Evolutionary conservation across 768 basidiomycete genomes (phyloP).

Genomic region (Naematelia encephala): DNA sequence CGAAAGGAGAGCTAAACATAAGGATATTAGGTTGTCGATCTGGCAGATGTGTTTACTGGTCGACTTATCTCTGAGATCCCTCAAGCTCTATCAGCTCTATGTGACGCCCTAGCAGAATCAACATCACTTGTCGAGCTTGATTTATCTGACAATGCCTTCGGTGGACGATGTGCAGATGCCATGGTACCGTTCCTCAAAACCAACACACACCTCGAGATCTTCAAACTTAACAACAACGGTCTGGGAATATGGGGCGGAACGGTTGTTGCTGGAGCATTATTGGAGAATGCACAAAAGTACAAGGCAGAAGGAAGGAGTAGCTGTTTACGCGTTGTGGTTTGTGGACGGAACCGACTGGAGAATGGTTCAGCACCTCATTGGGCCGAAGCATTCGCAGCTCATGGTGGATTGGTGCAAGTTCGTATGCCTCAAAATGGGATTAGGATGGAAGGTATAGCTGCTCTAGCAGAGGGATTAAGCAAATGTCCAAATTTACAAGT

Average conservation of each 20-base stretch:
- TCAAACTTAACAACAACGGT: conserved; percentile 95
- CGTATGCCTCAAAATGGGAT: conserved; percentile 98
- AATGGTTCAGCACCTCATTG: conserved; percentile 77
- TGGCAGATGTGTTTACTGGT: conserved; percentile 96
- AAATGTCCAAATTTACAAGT: conserved; percentile 64
- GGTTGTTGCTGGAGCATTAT: conserved; percentile 78
- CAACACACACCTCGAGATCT: conserved; percentile 74
- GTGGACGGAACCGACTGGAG: conserved; percentile 94
- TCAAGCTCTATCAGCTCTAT: conserved; percentile 77
- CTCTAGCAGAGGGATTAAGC: conserved; percentile 70
- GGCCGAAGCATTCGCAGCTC: conserved; percentile 83
- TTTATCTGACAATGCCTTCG: conserved; percentile 94
- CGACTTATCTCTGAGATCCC: conserved; percentile 95
- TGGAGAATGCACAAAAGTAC: conserved; percentile 67
- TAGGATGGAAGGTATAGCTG: conserved; percentile 80
- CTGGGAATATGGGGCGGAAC: conserved; percentile 84
- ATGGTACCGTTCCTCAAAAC: conserved; percentile 83
- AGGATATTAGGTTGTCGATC: conserved; percentile 86
- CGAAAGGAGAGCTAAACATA: not conserved
- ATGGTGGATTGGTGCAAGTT: conserved; percentile 75
- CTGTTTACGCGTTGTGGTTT: conserved; percentile 75
- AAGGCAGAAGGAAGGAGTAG: conserved; percentile 64
- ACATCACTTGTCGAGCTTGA: conserved; percentile 79
- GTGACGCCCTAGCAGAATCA: conserved; percentile 77
- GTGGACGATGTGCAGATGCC: conserved; percentile 88